These are phyloP conservation scores for Penicillium crystallinum DNA, from an alignment of 495 filamentous ascomycete species.

Conservation along the genomic window DNA sequence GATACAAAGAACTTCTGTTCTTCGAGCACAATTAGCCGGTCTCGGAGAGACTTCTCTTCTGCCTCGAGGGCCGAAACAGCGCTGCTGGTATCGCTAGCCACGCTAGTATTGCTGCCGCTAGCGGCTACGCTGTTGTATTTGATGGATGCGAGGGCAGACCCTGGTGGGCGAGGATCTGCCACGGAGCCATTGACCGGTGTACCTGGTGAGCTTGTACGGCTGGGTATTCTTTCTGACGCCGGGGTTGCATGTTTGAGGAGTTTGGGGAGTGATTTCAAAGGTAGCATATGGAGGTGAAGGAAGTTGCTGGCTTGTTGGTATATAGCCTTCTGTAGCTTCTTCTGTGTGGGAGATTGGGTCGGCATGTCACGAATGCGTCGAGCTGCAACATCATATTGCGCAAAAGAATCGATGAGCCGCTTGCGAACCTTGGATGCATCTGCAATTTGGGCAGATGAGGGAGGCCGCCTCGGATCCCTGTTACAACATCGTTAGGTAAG, in stretches of 20 bases:
- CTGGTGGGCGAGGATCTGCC: conserved; percentile 35
- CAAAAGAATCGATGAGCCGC: conserved; percentile 83
- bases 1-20: conserved; percentile 90
- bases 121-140: conserved; percentile 48
- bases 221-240: conserved; percentile 28
- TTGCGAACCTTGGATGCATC: conserved; percentile 91
- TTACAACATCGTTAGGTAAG: background rate
- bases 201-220: conserved; percentile 30
- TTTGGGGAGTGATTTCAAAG: conserved; percentile 79
- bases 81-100: conserved; percentile 57
- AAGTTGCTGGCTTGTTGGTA: conserved; percentile 81
- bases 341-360: conserved; percentile 64
- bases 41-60: conserved; percentile 81
- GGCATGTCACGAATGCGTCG: conserved; percentile 77
- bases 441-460: conserved; percentile 66
- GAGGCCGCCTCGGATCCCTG: conserved; percentile 66
- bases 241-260: conserved; percentile 67
- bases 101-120: conserved; percentile 50
- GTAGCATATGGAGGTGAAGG: conserved; percentile 86
- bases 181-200: conserved; percentile 24
- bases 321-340: conserved; percentile 74
- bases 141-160: conserved; percentile 53
- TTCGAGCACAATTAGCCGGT: conserved; percentile 83
- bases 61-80: conserved; percentile 69
- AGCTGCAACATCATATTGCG: conserved; percentile 82